phyloP scores from a whole-genome alignment of 1,284 basidiomycete species.

The Ceratobasidium sp. region DNA sequence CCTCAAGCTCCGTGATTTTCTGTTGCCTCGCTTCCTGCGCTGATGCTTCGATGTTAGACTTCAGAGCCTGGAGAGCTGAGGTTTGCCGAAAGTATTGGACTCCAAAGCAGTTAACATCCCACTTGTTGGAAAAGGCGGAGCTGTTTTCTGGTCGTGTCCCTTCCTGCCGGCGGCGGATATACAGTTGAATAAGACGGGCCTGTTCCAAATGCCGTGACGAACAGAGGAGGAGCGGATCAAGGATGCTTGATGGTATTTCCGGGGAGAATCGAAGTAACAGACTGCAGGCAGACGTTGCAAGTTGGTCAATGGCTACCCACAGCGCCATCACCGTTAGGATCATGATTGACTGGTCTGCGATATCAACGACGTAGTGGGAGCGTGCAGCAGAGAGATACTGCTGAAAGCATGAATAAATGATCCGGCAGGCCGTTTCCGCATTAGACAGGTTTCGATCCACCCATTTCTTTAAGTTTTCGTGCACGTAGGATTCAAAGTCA shows the following conservation, averaged over 20 bases:
- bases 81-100: conserved; percentile 48
- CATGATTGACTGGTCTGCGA: conserved; percentile 38
- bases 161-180: conserved; percentile 48
- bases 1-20: conserved; percentile 46
- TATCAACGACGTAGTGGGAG: background rate
- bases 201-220: conserved; percentile 44
- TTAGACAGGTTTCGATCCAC: background rate
- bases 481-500: conserved; percentile 16
- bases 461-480: background rate
- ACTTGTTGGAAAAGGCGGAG: conserved; percentile 45
- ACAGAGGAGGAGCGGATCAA: conserved; percentile 21
- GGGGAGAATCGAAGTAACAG: conserved; percentile 38
- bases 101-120: conserved; percentile 43
- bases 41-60: conserved; percentile 45
- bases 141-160: conserved; percentile 13
- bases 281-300: conserved; percentile 35
- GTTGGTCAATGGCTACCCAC: conserved; percentile 39
- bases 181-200: conserved; percentile 45
- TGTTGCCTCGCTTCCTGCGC: conserved; percentile 41
- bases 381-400: conserved; percentile 1
- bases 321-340: conserved; percentile 38
- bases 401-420: conserved; percentile 1
- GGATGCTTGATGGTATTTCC: conserved; percentile 28
- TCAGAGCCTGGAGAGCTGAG: conserved; percentile 42
- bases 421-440: background rate